Percentiles rank a stretch among this genome's conserved stretches.
These are phyloP conservation scores for Parmelia sp. DNA, from an alignment of 495 filamentous ascomycete species.

Conservation along the genomic window DNA sequence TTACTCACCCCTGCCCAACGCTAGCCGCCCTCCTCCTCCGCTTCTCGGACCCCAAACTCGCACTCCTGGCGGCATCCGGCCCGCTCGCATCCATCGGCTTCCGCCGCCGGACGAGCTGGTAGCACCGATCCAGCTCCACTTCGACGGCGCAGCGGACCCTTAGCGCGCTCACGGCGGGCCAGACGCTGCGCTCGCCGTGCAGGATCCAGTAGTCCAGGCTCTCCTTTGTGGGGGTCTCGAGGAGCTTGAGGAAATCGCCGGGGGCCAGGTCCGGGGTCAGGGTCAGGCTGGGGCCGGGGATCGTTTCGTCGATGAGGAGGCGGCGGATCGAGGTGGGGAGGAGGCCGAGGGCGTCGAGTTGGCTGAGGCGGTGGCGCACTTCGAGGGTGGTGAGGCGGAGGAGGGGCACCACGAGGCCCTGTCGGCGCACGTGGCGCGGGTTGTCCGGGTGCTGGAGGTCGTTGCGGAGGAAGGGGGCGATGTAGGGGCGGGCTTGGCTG, in stretches of 20 bases:
- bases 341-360: conserved; percentile 70
- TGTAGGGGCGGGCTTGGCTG: conserved; percentile 69
- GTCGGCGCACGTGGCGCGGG: conserved; percentile 49
- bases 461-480: conserved; percentile 76
- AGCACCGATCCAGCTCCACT: conserved; percentile 75
- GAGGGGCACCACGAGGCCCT: conserved; percentile 54
- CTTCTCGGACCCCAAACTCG: conserved; percentile 5
- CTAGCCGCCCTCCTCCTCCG: conserved; percentile 15
- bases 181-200: conserved; percentile 78
- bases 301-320: conserved; percentile 79
- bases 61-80: background rate
- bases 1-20: conserved; percentile 8
- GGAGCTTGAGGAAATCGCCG: conserved; percentile 63
- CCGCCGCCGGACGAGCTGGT: conserved; percentile 66
- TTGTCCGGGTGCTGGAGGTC: conserved; percentile 72
- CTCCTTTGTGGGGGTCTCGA: conserved; percentile 72
- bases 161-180: conserved; percentile 83
- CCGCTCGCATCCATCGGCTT: conserved; percentile 38
- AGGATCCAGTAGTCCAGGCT: conserved; percentile 79
- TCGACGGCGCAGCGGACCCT: conserved; percentile 82
- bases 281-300: conserved; percentile 74
- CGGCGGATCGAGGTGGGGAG: conserved; percentile 64
- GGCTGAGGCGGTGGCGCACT: conserved; percentile 71
- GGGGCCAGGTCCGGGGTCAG: conserved; percentile 73
- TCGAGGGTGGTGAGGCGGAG: conserved; percentile 67